phyloP scores from a whole-genome alignment of 2,329 filamentous ascomycete genomes.

The Talaromyces sp. region DNA sequence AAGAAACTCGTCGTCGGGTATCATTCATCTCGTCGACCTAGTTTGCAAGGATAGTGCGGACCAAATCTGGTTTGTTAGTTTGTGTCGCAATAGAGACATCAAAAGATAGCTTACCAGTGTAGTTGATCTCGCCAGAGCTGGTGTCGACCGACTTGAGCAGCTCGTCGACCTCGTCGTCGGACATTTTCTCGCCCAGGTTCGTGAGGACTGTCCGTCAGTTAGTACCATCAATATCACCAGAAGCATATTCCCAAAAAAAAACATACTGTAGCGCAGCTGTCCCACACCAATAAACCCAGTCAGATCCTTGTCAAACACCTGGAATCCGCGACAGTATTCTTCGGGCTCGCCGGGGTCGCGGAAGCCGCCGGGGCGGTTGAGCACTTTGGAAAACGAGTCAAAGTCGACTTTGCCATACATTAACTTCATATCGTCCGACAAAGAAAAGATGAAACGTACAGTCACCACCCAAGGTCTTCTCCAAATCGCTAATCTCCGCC shows the following conservation, averaged over 20 bases:
- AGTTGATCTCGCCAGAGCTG: constrained; percentile 94
- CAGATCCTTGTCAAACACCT: constrained; percentile 99
- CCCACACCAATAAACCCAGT: constrained; percentile 97
- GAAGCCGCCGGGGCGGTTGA: constrained; percentile 97
- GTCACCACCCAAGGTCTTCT: constrained; percentile 83
- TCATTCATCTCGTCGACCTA: constrained; percentile 37
- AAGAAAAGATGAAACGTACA: constrained; percentile 61
- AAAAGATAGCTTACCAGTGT: constrained; percentile 60
- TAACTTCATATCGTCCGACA: background rate
- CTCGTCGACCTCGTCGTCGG: constrained; percentile 97
- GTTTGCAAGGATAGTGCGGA: constrained; percentile 82
- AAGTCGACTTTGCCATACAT: constrained; percentile 70
- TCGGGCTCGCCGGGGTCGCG: constrained; percentile 96
- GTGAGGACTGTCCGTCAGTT: constrained; percentile 63
- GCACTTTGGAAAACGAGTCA: constrained; percentile 91
- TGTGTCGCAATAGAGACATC: background rate
- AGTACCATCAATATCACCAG: background rate
- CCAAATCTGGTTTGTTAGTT: constrained; percentile 59
- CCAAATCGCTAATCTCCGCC: constrained; percentile 84
- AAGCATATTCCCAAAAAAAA: background rate
- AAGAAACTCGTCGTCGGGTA: constrained; percentile 16
- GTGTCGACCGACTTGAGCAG: constrained; percentile 97
- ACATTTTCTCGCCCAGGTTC: constrained; percentile 98
- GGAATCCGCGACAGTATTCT: constrained; percentile 97
- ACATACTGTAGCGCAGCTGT: constrained; percentile 79